Conservation (phyloP, 768 basidiomycete genomes). For the Mycena alexandri region DNA sequence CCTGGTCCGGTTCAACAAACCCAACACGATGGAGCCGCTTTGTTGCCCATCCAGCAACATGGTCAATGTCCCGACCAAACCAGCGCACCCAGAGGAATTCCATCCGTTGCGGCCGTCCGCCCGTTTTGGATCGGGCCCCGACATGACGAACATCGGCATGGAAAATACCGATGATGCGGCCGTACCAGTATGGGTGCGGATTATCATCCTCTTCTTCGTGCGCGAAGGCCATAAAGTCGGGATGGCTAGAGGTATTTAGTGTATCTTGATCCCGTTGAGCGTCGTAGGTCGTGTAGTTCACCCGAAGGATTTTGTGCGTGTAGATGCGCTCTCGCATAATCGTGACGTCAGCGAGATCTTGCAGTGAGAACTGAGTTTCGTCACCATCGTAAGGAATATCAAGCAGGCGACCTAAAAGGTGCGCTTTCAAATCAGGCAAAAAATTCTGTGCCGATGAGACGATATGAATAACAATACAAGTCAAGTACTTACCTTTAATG, state of each 20-base stretch:
- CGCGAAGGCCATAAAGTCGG: not conserved
- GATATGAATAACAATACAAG: not conserved
- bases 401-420: not conserved
- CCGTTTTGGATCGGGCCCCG: slow-evolving; percentile 1
- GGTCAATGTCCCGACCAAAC: not conserved
- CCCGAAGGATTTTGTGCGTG: not conserved
- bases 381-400: not conserved
- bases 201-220: not conserved
- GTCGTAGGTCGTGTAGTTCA: slow-evolving; percentile 5
- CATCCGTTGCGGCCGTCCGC: not conserved
- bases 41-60: not conserved
- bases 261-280: not conserved
- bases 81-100: slow-evolving; percentile 15
- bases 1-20: not conserved
- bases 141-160: slow-evolving; percentile 17
- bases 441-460: not conserved
- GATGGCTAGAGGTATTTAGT: not conserved
- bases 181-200: slow-evolving; percentile 11
- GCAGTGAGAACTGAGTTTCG: not conserved
- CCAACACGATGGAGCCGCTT: slow-evolving; percentile 4
- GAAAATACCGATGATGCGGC: not conserved
- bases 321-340: not conserved
- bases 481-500: not conserved
- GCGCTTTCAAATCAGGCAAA: not conserved
- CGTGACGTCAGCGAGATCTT: not conserved